phyloP scores from a whole-genome alignment of 768 basidiomycete species.

The Leccinum pellstonianum region DNA sequence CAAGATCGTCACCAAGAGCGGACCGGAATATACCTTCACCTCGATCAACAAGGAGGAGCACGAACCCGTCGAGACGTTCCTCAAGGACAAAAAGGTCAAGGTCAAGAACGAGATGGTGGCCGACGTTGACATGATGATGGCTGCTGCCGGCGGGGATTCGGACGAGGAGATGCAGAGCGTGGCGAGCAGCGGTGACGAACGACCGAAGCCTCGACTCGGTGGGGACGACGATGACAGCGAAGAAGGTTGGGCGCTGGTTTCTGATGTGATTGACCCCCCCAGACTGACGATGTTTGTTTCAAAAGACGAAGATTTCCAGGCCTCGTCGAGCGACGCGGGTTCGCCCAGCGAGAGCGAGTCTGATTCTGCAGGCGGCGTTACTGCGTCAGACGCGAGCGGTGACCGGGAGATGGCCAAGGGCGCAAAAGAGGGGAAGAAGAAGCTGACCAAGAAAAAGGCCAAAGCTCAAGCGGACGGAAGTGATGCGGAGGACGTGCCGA shows the following conservation, averaged over 20 bases:
- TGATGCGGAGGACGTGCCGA: conserved; percentile 44
- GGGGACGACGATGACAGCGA: conserved; percentile 74
- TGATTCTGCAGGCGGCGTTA: conserved; percentile 61
- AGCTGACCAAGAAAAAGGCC: conserved; percentile 41
- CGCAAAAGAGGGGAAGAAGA: conserved; percentile 36
- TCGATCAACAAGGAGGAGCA: conserved; percentile 97
- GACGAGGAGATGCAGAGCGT: conserved; percentile 87
- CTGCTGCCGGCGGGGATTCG: conserved; percentile 60
- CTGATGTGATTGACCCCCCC: background rate
- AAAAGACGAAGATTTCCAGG: conserved; percentile 90
- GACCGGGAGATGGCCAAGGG: conserved; percentile 60
- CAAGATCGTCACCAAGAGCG: conserved; percentile 81
- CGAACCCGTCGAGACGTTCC: conserved; percentile 77
- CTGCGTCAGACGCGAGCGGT: conserved; percentile 83
- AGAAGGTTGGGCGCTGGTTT: conserved; percentile 50
- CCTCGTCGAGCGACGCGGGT: conserved; percentile 81
- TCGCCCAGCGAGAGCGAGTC: conserved; percentile 79
- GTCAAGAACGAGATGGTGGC: conserved; percentile 96
- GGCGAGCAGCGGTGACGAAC: conserved; percentile 65
- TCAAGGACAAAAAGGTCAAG: conserved; percentile 88
- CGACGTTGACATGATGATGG: conserved; percentile 76
- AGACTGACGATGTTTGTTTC: conserved; percentile 10
- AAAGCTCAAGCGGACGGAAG: conserved; percentile 46
- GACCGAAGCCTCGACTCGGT: conserved; percentile 48
- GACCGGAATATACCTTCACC: conserved; percentile 85